Evolutionary conservation across 1,139 yeast species (phyloP), one percentile per base, ranked within the genome.

Genomic region (Taphrina communis): DNA sequence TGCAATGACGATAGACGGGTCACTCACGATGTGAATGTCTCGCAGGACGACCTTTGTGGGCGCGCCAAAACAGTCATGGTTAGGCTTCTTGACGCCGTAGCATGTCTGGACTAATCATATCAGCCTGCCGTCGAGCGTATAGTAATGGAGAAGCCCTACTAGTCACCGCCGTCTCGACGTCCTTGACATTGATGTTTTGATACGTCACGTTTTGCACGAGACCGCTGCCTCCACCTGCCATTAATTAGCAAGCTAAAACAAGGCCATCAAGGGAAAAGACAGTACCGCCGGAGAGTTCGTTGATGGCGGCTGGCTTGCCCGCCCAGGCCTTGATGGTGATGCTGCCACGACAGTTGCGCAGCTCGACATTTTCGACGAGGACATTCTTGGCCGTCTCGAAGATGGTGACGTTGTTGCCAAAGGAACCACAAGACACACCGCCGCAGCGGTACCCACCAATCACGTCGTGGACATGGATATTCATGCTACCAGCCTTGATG

Each of bases 391-490:
- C 61, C 14, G 36, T 19, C 38, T 57, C 61, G 17, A 41, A 25
- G 51, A 57, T 42, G 19, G 51, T 31, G 36, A 41, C 17, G 8
- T 25, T 57, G 51, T 57, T 57, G 50, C 61, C 61, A 12, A 57
- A 31, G 7, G 61, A 57, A 3, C 61, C 61, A 25, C 46, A 25
- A 25, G 61, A 41, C 9, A 57, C 51, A 6, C 61, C 61, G 7
- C 21, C 61, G 14, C 51, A 41, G 31, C 31, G 38, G 36, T 41
- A 39, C 12, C 61, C 61, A 9, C 61, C 46, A 14, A 41, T 57
- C 21, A 57, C 19, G 51, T 57, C 50, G 61, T 57, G 61, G 19
- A 57, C 51, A 31, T 57, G 48, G 12, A 57, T 41, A 17, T 57
- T 41, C 6, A 12, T 21, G 17, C 50, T 41, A 19, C 46, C 48